Evolutionary conservation across 768 basidiomycete species (phyloP).

Genomic region (Boletellus ananas): DNA sequence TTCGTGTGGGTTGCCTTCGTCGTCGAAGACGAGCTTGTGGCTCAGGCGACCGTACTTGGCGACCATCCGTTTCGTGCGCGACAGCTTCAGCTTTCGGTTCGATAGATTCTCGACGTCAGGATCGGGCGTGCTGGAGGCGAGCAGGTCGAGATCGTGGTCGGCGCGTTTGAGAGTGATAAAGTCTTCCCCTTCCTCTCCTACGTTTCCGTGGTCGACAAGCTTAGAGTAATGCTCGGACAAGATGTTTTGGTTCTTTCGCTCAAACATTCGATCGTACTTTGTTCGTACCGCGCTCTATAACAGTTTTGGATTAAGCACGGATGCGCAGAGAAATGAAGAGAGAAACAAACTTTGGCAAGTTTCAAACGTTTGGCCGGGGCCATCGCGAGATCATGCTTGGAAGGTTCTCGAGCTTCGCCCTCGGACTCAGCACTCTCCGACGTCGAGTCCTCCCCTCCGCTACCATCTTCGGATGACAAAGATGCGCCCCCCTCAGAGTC

Average conservation of each 20-base stretch:
- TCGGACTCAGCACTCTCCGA: constrained; percentile 25
- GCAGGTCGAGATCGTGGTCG: constrained; percentile 77
- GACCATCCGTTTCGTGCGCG: constrained; percentile 68
- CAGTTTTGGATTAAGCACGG: neutral
- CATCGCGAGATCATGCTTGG: neutral
- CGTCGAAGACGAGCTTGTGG: constrained; percentile 86
- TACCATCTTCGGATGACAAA: constrained; percentile 19
- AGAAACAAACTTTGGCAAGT: constrained; percentile 38
- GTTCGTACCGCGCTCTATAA: constrained; percentile 58
- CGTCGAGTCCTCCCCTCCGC: constrained; percentile 7
- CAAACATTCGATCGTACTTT: constrained; percentile 98
- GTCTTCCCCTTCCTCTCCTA: constrained; percentile 56
- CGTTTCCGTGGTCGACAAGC: constrained; percentile 67
- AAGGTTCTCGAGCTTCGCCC: constrained; percentile 9
- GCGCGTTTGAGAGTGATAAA: constrained; percentile 94
- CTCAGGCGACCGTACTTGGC: constrained; percentile 55
- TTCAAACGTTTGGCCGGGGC: constrained; percentile 20
- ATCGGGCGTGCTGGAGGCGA: constrained; percentile 30
- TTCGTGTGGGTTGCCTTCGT: constrained; percentile 75
- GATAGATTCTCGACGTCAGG: constrained; percentile 56
- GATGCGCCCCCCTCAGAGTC: constrained; percentile 15
- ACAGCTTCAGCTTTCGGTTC: constrained; percentile 80
- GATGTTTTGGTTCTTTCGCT: constrained; percentile 90
- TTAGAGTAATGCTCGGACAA: constrained; percentile 88
- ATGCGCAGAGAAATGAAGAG: constrained; percentile 6